phyloP scores from a whole-genome alignment of 345 rosid species.

The Brassica incana region DNA sequence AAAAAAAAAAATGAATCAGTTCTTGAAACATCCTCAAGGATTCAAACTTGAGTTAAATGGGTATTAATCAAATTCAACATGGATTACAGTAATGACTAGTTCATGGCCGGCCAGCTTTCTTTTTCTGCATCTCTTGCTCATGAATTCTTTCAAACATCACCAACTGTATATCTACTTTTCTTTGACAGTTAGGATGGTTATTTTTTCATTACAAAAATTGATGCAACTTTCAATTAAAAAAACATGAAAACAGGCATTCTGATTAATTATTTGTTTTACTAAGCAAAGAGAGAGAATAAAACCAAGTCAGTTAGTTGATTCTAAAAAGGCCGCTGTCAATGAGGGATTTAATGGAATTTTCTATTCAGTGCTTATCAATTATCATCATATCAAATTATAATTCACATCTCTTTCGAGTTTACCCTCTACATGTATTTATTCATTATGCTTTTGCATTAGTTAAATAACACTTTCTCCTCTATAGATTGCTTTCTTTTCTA shows the following conservation, averaged over 20 bases:
- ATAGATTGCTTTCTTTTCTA: neutral
- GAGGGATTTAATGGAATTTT: neutral
- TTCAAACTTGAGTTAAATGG: no score
- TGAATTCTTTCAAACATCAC: neutral
- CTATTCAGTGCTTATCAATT: neutral
- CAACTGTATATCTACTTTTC: neutral
- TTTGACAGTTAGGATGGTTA: neutral
- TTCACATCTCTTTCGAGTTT: neutral
- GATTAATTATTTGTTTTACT: neutral
- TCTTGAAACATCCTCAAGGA: no score
- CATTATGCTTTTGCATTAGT: neutral
- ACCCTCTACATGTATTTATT: neutral
- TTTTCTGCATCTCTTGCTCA: neutral
- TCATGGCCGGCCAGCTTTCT: neutral
- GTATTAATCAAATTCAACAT: neutral
- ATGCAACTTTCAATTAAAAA: neutral
- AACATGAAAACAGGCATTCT: neutral
- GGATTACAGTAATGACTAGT: neutral
- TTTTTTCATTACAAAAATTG: neutral
- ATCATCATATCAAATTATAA: neutral
- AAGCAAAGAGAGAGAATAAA: neutral
- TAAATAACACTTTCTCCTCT: neutral
- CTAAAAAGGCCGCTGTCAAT: neutral
- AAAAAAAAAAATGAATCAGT: no score
- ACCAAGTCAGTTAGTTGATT: neutral